Evolutionary conservation across 2,329 filamentous ascomycete species (phyloP), one percentile per base, ranked within the genome.

Genomic region (Emydomyces testavorans): DNA sequence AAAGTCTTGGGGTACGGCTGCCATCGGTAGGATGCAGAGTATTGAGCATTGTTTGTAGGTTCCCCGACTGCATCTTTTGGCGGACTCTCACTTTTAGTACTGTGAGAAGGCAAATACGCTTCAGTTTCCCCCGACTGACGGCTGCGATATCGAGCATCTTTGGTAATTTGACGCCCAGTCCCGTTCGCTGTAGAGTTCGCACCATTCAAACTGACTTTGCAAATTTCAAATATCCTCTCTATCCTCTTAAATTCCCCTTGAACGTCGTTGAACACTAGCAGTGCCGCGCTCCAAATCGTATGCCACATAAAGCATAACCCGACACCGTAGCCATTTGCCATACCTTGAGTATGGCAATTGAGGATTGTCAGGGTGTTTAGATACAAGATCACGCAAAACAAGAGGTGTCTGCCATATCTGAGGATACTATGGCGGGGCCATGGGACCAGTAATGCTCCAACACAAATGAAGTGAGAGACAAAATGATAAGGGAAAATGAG

Each of bases 191-290:
- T 26, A 39, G 34, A 18, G 11, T 49, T 16, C 24, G 39, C 16
- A 34, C 16, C 16, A 40, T 39, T 32, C 29, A 34, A 2, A 26
- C 7, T 58, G 6, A 23, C 20, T 57, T 11, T 52, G 56, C 45
- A 21, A 20, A 21, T 21, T 10, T 42, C 20, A 44, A 46, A 48
- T 8, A 28, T 36, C 35, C 69, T 65, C 57, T 80, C 75, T 32
- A 81, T 73, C 29, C 78, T 69, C 56, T 64, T 66, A 52, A 78
- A 79, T 35, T 78, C 72, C 8, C 56, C 63, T 54, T 77, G 74
- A 1, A 69, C 66, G 60, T 81, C 74, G 51, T 74, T 73, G 49
- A 74, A 73, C 3, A 79, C 56, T 18, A 80, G 62, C 34, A 80
- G 63, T 0, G 71, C 66, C 0, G 65, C 65, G 28, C 68, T 66